Evolutionary conservation across 495 filamentous ascomycete genomes (phyloP).

Genomic region (Penicillium paradoxum): DNA sequence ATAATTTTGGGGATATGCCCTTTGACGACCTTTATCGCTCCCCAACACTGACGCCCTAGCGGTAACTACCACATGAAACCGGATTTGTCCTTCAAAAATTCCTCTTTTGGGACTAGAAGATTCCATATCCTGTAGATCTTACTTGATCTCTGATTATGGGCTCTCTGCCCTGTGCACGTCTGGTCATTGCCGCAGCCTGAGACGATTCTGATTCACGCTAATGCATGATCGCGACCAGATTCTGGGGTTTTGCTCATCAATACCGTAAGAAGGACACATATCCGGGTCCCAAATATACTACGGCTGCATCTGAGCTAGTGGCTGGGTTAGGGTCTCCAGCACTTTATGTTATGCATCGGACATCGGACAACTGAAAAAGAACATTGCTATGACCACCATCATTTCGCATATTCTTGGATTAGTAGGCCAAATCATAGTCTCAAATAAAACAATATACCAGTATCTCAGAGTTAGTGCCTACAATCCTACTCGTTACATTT

Average conservation of each 20-base stretch:
- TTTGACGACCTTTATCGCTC: too few species aligned
- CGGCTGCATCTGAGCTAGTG: slow-evolving; percentile 1
- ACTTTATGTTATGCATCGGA: not conserved
- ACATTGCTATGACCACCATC: too few species aligned
- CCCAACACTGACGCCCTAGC: not conserved
- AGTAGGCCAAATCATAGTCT: too few species aligned
- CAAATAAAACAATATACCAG: too few species aligned
- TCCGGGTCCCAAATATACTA: not conserved
- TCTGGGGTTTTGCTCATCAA: not conserved
- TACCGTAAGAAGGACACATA: not conserved
- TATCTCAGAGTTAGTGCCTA: not conserved
- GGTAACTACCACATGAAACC: slow-evolving; percentile 5
- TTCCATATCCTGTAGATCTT: slow-evolving; percentile 1
- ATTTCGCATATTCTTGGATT: too few species aligned
- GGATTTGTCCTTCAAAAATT: not conserved
- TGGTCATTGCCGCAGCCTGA: slow-evolving; percentile 8
- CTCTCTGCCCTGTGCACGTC: slow-evolving; percentile 5
- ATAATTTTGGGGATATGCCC: too few species aligned
- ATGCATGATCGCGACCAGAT: slow-evolving; percentile 9
- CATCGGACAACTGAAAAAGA: too few species aligned
- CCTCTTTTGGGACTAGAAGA: not conserved
- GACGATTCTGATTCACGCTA: slow-evolving; percentile 15
- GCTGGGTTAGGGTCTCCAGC: not conserved
- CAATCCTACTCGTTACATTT: slow-evolving; percentile 8
- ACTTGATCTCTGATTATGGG: slow-evolving; percentile 14